Evolutionary conservation across 768 basidiomycete genomes (phyloP), one percentile per base, ranked within the genome.

Genomic region (Russula virescens): DNA sequence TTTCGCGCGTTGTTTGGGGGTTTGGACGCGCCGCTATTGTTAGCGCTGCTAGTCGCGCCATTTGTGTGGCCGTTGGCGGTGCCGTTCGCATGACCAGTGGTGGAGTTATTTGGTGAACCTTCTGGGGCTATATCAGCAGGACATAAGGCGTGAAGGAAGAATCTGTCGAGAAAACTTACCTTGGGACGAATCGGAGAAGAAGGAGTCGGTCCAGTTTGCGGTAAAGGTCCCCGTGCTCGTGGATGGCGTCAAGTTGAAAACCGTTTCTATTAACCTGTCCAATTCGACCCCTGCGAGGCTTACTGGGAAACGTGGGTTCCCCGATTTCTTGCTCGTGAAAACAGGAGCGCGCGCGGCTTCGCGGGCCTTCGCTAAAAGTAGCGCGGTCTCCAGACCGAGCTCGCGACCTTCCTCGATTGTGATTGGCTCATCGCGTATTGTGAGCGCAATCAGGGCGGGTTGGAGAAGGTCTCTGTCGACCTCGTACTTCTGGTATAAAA

Each of bases 311-410:
- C 40, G 52, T 16, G 62, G 58, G 40, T 58, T 61, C 19, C 60
- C 59, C 11, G 26, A 21, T n/a, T 42, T 56, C 34, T 35, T 52
- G 14, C 38, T 38, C 11, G 11, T 18, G 42, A 56, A 31, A 47
- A 35, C 42, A 2, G 56, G 56, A 3, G 51, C 19, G 9, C 62
- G 45, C 8, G 65, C 65, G 5, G 28, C 73, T 62, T 88, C 87
- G 0, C 87, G 78, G 1, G 82, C 82, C 0, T 72, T 70, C 0
- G 82, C 82, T 16, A 89, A 73, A 35, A 71, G 77, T 2, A 87
- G 70, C 0, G 82, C 75, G 0, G 83, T 84, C 28, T 85, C 81
- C 66, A 84, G 70, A 51, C 83, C 83, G 14, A 91, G 73, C 31
- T 75, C 74, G 9, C 74, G 71, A 42, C 81, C 85, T 59, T 89